Conservation (phyloP, 1,139 yeast species). For the Cylindricascospora bacillispora region DNA sequence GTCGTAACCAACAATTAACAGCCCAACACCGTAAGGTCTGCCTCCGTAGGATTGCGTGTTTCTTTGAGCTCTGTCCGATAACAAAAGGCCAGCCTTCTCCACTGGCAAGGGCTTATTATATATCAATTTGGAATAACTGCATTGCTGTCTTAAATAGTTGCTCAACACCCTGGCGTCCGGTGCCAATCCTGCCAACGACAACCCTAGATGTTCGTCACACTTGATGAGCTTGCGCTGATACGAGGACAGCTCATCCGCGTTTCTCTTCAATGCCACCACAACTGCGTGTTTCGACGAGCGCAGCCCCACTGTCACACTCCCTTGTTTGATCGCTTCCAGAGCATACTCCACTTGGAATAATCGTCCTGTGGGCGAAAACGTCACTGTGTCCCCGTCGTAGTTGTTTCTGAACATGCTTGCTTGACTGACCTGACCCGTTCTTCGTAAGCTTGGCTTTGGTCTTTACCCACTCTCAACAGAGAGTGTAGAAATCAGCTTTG, state of each 20-base stretch:
- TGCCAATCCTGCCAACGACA: slow-evolving; percentile 93
- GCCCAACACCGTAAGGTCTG: slow-evolving; percentile 96
- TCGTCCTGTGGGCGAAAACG: slow-evolving; percentile 95
- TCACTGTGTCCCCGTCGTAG: slow-evolving; percentile 95
- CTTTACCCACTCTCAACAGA: too few species aligned
- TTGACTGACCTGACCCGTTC: background rate
- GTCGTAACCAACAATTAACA: slow-evolving; percentile 83
- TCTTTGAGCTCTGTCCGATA: slow-evolving; percentile 94
- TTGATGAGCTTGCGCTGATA: slow-evolving; percentile 88
- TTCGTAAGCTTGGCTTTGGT: too few species aligned
- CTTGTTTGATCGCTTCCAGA: slow-evolving; percentile 93
- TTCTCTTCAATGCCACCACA: slow-evolving; percentile 84
- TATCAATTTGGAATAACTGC: slow-evolving; percentile 76
- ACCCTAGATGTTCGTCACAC: slow-evolving; percentile 86
- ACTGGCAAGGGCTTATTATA: slow-evolving; percentile 83
- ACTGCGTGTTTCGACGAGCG: slow-evolving; percentile 81
- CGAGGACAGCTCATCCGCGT: slow-evolving; percentile 94
- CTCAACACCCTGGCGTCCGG: slow-evolving; percentile 95
- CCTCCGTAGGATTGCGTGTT: slow-evolving; percentile 95
- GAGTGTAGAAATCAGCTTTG: too few species aligned
- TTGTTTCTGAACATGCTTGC: slow-evolving; percentile 72
- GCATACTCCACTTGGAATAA: slow-evolving; percentile 94
- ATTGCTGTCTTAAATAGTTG: slow-evolving; percentile 80
- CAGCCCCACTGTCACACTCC: slow-evolving; percentile 92
- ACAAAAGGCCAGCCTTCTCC: slow-evolving; percentile 67